Base-by-base conservation (phyloP, 768 basidiomycete species). In the Rubroboletus satanas region DNA sequence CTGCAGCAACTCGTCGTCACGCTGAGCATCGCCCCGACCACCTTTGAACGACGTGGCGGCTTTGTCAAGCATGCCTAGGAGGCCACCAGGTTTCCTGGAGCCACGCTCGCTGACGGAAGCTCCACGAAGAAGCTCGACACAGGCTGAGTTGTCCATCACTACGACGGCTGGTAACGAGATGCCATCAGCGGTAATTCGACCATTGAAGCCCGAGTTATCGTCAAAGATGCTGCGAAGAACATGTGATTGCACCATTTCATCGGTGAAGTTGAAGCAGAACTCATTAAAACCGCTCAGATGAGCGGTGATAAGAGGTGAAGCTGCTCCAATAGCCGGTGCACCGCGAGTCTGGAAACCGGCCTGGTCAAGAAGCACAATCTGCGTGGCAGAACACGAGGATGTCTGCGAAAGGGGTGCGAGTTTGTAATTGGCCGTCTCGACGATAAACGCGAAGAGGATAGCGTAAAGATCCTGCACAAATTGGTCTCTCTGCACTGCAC, bases 381-480 rank as follows among this genome's bases (percentile, higher is more conserved):
- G 80, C 15, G 77, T 76, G 14, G 71, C 67, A 35, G 69, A 72
- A 59, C 69, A 72, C 49, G 73, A 59, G 33, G 77, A 74, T 10
- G 72, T 70, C 8, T 73, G 68, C 0, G 76, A 69, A 57, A 72
- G 62, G 3, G 83, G 78, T 11, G 80, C 75, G 23, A 84, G 68
- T 60, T 76, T 76, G 64, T 82, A 79, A 66, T 85, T 85, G 57
- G 81, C 81, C 11, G 81, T 83, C 65, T 85, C 83, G 46, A 83
- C 79, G 41, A 85, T 76, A 56, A 79, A 85, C 0, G 83, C 77
- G 58, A 85, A 85, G 44, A 85, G 73, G 62, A 85, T 84, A 33
- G 81, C 78, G 60, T 85, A 85, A 36, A 85, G 76, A 58, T 83
- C 83, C 51, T 77, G 75, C 28, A 81, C 74, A 37, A 85, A 73